A percentile compares a stretch with the other conserved stretches of the same genome.
Conservation (phyloP, 2,329 filamentous ascomycete species). For the Lasiodiplodia gonubiensis region DNA sequence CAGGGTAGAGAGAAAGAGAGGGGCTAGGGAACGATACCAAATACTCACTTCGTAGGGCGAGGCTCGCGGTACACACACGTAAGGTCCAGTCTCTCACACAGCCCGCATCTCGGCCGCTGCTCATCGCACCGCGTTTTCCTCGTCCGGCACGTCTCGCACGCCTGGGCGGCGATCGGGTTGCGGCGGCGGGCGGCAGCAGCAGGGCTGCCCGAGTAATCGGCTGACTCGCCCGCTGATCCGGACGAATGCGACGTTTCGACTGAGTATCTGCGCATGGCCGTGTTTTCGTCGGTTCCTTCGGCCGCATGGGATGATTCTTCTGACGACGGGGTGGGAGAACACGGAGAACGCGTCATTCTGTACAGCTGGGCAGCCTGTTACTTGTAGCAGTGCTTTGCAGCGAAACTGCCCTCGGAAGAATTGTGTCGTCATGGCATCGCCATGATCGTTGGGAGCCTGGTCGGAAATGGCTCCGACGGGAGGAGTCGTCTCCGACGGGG, state of each 20-base stretch:
- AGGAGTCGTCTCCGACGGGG: no score
- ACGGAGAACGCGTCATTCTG: no score
- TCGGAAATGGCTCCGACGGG: no score
- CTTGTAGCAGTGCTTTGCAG: no score
- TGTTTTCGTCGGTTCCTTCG: no score
- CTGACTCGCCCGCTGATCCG: not conserved
- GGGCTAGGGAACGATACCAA: not conserved
- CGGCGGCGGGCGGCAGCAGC: not conserved
- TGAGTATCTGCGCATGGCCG: not conserved
- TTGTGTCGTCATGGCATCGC: no score
- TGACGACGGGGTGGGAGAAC: no score
- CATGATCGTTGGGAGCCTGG: no score
- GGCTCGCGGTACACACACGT: constrained; percentile 67
- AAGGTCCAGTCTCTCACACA: constrained; percentile 63
- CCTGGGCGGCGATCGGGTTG: constrained; percentile 59
- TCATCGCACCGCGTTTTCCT: constrained; percentile 72
- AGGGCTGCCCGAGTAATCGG: not conserved
- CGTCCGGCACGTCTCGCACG: constrained; percentile 64
- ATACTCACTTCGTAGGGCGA: constrained; percentile 65
- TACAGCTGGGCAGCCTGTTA: no score
- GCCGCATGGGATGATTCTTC: no score
- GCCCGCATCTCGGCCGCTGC: constrained; percentile 64
- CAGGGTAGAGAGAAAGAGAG: no score
- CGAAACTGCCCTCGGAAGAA: no score
- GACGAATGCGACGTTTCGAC: not conserved